Percentiles rank a stretch among this genome's conserved stretches.
Evolutionary conservation across 2,329 filamentous ascomycete species (phyloP).

Genomic region (Pseudopyricularia javanii): DNA sequence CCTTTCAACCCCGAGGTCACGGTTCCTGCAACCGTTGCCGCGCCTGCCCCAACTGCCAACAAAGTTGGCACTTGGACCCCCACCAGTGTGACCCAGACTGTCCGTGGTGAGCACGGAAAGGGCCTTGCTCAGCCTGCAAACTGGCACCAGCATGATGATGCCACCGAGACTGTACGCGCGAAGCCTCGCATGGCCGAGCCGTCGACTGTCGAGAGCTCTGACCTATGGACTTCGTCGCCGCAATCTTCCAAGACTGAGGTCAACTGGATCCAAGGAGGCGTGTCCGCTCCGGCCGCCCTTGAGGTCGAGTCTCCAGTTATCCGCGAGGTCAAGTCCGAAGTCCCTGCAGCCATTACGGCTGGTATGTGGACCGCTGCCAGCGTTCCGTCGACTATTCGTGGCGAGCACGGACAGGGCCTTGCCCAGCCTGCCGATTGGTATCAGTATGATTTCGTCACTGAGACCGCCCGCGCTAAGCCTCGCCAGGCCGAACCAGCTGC

Average conservation of each 20-base stretch:
- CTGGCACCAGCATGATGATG: constrained; percentile 21
- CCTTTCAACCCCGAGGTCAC: background rate
- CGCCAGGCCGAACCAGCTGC: constrained; percentile 14
- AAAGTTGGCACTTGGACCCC: background rate
- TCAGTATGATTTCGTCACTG: constrained; percentile 15
- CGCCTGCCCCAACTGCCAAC: no score
- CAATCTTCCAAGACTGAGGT: no score
- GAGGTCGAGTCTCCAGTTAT: constrained; percentile 18
- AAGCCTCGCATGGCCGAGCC: constrained; percentile 15
- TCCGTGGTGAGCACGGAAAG: background rate
- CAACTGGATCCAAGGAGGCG: constrained; percentile 11
- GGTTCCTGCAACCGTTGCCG: no score
- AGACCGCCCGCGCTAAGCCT: constrained; percentile 15
- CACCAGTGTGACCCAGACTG: background rate
- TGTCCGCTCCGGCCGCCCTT: no score
- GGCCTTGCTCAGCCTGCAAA: constrained; percentile 20
- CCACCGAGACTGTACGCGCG: constrained; percentile 14
- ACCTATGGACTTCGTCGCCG: constrained; percentile 3
- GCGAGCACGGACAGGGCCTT: constrained; percentile 6
- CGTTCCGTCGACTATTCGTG: background rate
- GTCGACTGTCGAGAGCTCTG: constrained; percentile 14
- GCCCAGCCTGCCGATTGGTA: constrained; percentile 26
- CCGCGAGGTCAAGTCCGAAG: constrained; percentile 18
- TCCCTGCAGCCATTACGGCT: constrained; percentile 12
- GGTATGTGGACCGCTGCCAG: background rate